Evolutionary conservation across 163 green algal genomes (phyloP).

Genomic region (Picocystis sp.): DNA sequence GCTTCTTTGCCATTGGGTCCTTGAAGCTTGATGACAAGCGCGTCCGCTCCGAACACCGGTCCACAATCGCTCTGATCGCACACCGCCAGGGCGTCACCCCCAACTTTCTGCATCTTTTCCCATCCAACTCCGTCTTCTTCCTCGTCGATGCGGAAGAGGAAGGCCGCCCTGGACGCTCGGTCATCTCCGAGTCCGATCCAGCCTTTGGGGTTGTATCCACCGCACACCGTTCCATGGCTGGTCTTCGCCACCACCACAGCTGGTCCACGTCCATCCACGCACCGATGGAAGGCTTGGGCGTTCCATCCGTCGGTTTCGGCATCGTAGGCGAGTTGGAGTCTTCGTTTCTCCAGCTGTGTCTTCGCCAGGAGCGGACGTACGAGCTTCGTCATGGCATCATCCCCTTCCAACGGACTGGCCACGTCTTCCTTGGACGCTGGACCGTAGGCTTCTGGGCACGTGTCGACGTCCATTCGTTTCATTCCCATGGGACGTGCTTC

Average conservation of each 20-base stretch:
- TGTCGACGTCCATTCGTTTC: constrained; percentile 13
- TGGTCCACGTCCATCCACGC: constrained; percentile 42
- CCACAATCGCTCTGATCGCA: constrained; percentile 26
- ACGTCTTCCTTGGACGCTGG: constrained; percentile 21
- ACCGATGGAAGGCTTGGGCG: constrained; percentile 31
- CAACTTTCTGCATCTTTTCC: constrained; percentile 37
- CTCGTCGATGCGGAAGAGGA: constrained; percentile 32
- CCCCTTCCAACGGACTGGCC: constrained; percentile 20
- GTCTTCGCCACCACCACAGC: constrained; percentile 36
- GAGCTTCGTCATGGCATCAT: constrained; percentile 18
- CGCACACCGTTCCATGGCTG: constrained; percentile 34
- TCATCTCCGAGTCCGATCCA: constrained; percentile 49
- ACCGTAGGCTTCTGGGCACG: constrained; percentile 21
- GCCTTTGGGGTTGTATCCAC: constrained; percentile 51
- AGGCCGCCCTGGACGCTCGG: constrained; percentile 40
- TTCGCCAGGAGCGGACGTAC: constrained; percentile 31
- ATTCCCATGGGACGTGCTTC: not conserved
- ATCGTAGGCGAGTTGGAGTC: constrained; percentile 13
- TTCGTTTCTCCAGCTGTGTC: constrained; percentile 28
- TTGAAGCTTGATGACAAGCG: constrained; percentile 15
- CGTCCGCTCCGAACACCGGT: constrained; percentile 38
- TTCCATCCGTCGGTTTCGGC: constrained; percentile 40
- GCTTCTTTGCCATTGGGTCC: constrained; percentile 13
- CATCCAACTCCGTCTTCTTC: constrained; percentile 29
- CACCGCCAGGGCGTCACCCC: constrained; percentile 31